Base-by-base conservation (phyloP, 805 yeast species). In the Ogataea sp. region DNA sequence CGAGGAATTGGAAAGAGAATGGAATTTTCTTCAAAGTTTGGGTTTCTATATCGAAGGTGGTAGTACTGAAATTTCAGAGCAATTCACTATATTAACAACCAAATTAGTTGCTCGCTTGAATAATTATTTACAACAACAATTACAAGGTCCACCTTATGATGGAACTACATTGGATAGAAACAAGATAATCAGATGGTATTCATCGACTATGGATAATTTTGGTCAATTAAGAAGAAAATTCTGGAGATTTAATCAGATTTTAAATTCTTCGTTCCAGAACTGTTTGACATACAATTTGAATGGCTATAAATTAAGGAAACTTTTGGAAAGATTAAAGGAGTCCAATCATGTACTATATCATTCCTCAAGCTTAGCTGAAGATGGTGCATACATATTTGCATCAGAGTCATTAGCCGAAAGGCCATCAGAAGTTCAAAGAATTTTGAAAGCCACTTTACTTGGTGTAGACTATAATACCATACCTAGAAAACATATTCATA, bases 1-100 rank as follows among this genome's bases (percentile, higher is more conserved):
- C 1, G 98, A 90, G 48, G 88, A 83, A 53, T 65, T 93, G 36
- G 94, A 87, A 51, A 75, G 70, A 39, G 84, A 84, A 33, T 93
- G 95, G 89, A 70, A 72, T 24, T 79, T 81, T 49, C 65, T 93
- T 47, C 83, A 75, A 49, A 78, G 79, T 49, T 70, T 86, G 27
- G 96, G 97, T 13, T 75, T 72, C 44, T 80, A 73, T 48, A 72
- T 93, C 23, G 88, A 83, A 32, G 83, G 86, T 6, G 90, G 94
- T 23, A 86, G 93, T 31, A 73, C 77, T 6, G 79, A 82, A 14
- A 78, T 90, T 39, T 93, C 96, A 0, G 81, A 80, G 46, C 87
- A 82, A 50, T 81, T 89, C 41, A 68, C 81, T 50, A 35, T 69
- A 5, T 61, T 93, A 34, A 76, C 87, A 0, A 66, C 80, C 17